These are phyloP conservation scores for Eragrostis nindensis DNA, from an alignment of 176 grass and related monocot species.

Conservation along the genomic window DNA sequence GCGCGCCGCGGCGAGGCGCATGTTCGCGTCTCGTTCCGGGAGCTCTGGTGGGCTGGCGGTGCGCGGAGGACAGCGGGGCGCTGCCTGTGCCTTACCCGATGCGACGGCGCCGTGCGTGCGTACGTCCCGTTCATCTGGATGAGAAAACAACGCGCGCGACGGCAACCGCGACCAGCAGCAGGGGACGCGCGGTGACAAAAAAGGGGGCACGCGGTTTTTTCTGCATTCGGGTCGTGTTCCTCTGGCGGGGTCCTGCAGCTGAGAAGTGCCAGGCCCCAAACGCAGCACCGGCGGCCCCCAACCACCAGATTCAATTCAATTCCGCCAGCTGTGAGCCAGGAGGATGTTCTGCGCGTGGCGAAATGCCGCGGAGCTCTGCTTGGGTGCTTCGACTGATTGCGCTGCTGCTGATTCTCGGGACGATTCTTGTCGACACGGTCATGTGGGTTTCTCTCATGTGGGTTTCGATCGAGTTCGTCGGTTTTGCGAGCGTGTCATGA, in stretches of 20 bases:
- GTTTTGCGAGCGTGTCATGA: too few species aligned
- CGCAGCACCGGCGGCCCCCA: not conserved
- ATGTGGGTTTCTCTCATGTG: slow-evolving; percentile 21
- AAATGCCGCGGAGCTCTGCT: not conserved
- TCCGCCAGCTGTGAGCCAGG: not conserved
- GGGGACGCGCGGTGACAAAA: not conserved
- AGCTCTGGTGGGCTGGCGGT: slow-evolving; percentile 28
- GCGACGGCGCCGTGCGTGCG: not conserved
- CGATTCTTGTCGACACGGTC: not conserved
- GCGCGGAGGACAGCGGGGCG: slow-evolving; percentile 37
- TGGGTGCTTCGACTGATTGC: too few species aligned
- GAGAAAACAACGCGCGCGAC: not conserved
- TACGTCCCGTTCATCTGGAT: not conserved
- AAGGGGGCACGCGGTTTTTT: slow-evolving; percentile 3
- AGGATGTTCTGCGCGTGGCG: not conserved
- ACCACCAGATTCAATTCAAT: not conserved
- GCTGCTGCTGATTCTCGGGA: not conserved
- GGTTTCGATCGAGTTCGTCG: not conserved
- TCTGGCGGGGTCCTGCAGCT: not conserved
- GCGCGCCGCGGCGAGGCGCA: slow-evolving; percentile 37
- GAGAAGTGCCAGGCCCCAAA: not conserved
- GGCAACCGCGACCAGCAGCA: not conserved
- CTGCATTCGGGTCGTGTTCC: not conserved
- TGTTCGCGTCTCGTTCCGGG: slow-evolving; percentile 44
- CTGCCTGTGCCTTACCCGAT: not conserved